These are phyloP conservation scores for Paecilomyces formosus DNA, from an alignment of 2,329 filamentous ascomycete species.

Conservation along the genomic window DNA sequence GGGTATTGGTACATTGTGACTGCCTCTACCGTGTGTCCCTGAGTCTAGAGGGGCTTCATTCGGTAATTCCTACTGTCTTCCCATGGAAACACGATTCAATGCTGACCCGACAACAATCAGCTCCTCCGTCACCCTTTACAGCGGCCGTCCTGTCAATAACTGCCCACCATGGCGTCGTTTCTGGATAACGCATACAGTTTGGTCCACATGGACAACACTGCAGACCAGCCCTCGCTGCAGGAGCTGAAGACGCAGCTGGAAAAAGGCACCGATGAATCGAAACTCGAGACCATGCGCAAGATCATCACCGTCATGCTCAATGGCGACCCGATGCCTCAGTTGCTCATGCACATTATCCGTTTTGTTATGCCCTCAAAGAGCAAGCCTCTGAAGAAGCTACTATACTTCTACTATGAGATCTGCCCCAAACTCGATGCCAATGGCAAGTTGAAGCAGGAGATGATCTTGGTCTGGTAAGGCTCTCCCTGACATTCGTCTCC, in stretches of 20 bases:
- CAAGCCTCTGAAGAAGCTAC: slow-evolving; percentile 92
- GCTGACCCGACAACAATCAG: slow-evolving; percentile 5
- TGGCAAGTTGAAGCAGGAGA: slow-evolving; percentile 98
- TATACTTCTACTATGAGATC: slow-evolving; percentile 99
- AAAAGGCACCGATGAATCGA: slow-evolving; percentile 86
- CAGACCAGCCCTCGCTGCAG: slow-evolving; percentile 81
- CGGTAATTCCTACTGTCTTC: slow-evolving; percentile 16
- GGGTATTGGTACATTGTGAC: slow-evolving; percentile 24
- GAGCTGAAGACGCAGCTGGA: slow-evolving; percentile 90
- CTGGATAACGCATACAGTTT: slow-evolving; percentile 93
- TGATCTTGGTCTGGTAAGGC: slow-evolving; percentile 93
- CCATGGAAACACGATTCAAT: slow-evolving; percentile 16
- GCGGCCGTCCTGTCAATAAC: slow-evolving; percentile 13
- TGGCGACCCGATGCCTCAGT: slow-evolving; percentile 86
- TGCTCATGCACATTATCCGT: slow-evolving; percentile 99
- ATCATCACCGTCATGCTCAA: slow-evolving; percentile 97
- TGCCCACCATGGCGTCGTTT: slow-evolving; percentile 77
- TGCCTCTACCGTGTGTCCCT: slow-evolving; percentile 16
- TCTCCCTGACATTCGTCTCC: not conserved
- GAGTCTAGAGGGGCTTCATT: slow-evolving; percentile 18
- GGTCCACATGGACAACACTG: slow-evolving; percentile 94
- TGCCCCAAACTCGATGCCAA: slow-evolving; percentile 88
- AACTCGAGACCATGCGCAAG: slow-evolving; percentile 93
- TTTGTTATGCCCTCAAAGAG: slow-evolving; percentile 99
- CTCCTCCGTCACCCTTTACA: slow-evolving; percentile 17